Base-by-base conservation (phyloP, 2,329 filamentous ascomycete genomes). In the Xylariaceae sp. region DNA sequence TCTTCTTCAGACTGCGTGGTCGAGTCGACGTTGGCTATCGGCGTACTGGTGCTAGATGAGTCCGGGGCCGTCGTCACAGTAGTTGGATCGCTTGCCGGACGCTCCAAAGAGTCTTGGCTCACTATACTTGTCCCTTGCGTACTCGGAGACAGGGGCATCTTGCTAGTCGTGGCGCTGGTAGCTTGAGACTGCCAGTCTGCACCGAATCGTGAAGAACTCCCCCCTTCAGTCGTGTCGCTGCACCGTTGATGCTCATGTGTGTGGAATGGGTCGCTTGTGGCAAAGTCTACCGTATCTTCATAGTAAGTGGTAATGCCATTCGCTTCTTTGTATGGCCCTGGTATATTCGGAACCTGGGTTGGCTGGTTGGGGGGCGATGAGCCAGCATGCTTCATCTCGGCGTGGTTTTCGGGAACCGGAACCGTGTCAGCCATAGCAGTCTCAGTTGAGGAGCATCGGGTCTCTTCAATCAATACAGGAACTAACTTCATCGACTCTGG, bases 81-180 rank as follows among this genome's bases (percentile, higher is more conserved):
- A 30, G 64, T 63, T 1, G 72, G 73, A 17, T 76, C 67, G 54
- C 73, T 74, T 35, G 67, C 62, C 3, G 73, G 71, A 15, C 73
- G 74, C 42, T 82, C 80, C 47, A 75, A 61, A 7, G 80, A 82
- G 39, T 82, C 79, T 47, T 75, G 74, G 66, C 81, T 85, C 56
- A 82, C 76, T 54, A 85, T 81, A 64, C 82, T 85, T 15, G 82
- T 85, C 36, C 81, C 82, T 60, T 82, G 75, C 2, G 82, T 85
- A 62, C 81, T 85, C 2, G 82, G 82, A 19, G 82, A 85, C 33
- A 84, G 68, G 3, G 82, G 80, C 76, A 83, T 77, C 66, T 82
- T 83, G 44, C 80, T 77, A 1, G 81, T 84, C 1, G 81, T 82
- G 9, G 80, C 81, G 58, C 80, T 83, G 12, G 81, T 85, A 5